Base-by-base conservation (phyloP, 2,329 filamentous ascomycete genomes). In the Colletotrichum incanum region DNA sequence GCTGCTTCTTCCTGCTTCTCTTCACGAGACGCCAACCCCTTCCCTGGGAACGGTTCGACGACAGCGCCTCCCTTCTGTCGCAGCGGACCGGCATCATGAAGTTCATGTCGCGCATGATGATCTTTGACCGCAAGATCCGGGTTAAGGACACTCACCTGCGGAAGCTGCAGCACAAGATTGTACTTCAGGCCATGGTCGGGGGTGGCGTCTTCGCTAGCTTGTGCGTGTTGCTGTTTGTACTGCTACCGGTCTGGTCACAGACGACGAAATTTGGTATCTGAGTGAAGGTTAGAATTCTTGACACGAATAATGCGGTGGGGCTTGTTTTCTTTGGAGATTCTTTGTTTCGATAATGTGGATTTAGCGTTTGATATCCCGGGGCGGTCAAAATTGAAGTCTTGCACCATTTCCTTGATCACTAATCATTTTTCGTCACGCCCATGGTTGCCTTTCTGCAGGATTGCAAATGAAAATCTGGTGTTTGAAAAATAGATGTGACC, bases 41-140 rank as follows among this genome's bases (percentile, higher is more conserved):
- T 49, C 85, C 85, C 0, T 87, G 85, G 85, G 85, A 87, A 76
- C 78, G 84, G 20, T 84, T 85, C 70, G 84, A 86, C 60, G 84
- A 86, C 52, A 77, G 76, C 20, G 74, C 75, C 14, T 76, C 76
- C 1, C 64, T 76, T 6, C 54, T 71, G 8, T 77, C 77, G 2
- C 76, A 76, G 47, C 74, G 75, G 12, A 75, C 76, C 3, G 74
- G 76, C 3, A 16, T 84, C 5, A 71, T 80, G 47, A 77, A 78
- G 65, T 64, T 76, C 4, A 28, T 86, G 0, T 80, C 78, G 0
- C 78, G 82, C 39, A 73, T 86, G 55, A 86, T 86, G 84, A 84
- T 86, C 49, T 86, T 86, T 74, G 84, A 86, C 71, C 80, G 83
- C 66, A 85, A 85, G 76, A 72, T 86, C 68, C 80, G 80, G 37